phyloP scores from a whole-genome alignment of 768 basidiomycete genomes.

The Trametes meyenii region DNA sequence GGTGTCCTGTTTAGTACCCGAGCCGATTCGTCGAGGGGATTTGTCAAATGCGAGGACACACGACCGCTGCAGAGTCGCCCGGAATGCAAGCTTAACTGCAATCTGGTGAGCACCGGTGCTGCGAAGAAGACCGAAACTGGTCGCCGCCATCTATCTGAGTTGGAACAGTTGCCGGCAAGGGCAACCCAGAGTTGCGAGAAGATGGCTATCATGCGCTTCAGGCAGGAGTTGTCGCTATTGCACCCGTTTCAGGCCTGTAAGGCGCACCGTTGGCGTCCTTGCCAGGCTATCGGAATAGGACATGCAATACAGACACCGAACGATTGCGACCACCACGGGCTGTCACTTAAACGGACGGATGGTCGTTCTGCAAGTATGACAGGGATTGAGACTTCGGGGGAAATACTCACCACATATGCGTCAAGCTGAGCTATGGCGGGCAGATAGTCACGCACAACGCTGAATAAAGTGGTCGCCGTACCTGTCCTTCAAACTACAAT shows the following conservation, averaged over 20 bases:
- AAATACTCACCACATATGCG: neutral
- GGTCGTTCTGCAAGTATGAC: neutral
- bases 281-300: no score
- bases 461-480: neutral
- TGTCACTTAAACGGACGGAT: neutral
- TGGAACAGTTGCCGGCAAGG: neutral
- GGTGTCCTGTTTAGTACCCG: constrained; percentile 10
- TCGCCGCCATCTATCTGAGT: neutral
- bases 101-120: neutral
- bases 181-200: no score
- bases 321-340: neutral
- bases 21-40: neutral
- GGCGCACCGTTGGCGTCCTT: no score
- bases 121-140: neutral
- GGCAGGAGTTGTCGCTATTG: no score
- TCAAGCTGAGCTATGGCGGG: neutral
- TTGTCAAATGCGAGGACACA: neutral
- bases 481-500: neutral
- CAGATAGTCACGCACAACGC: neutral
- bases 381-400: neutral
- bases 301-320: no score
- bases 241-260: no score
- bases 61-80: neutral
- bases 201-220: no score
- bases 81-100: neutral